Base-by-base conservation (phyloP, 208 protist genomes). In the Leishmania martiniquensis region DNA sequence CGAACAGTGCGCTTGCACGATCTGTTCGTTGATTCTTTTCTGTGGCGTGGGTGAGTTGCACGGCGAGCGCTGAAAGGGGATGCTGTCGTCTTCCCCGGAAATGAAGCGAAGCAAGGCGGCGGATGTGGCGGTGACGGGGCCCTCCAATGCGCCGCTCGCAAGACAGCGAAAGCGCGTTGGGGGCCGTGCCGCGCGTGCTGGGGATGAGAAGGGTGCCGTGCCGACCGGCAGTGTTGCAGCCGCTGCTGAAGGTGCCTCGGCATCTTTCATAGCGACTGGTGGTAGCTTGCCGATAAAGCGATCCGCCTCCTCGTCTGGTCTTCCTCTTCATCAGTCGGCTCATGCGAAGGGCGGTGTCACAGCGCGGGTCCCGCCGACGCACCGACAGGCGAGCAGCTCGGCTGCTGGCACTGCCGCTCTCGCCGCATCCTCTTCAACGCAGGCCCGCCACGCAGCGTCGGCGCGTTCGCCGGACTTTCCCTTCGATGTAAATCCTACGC, bases 401-500 rank as follows among this genome's bases (percentile, higher is more conserved):
- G 15, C 5, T 57, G 29, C 32, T 57, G 49, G 47, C 47, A 52
- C 47, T n/a, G 25, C 32, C 68, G 44, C 68, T 47, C 13, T 32
- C 47, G 68, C 37, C 3, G 20, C 47, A 7, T 34, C 49, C 51
- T 57, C 55, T 51, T 32, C 49, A 45, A 29, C 66, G 39, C 55
- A 51, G 34, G 32, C 49, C 37, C 47, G n/a, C 17, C 29, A 37
- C 62, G 7, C 12, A 74, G 37, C 84, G 39, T 0, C 51, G 57
- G 22, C 22, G 34, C 52, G 37, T 39, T 60, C 51, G 47, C 70
- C 51, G 12, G 37, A 42, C 29, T 87, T 84, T 68, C 76, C 92
- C 9, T 99, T 99, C 77, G 87, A 93, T 74, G 87, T 98, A 49
- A 78, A 78, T 42, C 96, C 97, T 17, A 80, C 85, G 0, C 87